Conservation (phyloP, 371 early-diverging fungal species). For the Mortierella sp. region DNA sequence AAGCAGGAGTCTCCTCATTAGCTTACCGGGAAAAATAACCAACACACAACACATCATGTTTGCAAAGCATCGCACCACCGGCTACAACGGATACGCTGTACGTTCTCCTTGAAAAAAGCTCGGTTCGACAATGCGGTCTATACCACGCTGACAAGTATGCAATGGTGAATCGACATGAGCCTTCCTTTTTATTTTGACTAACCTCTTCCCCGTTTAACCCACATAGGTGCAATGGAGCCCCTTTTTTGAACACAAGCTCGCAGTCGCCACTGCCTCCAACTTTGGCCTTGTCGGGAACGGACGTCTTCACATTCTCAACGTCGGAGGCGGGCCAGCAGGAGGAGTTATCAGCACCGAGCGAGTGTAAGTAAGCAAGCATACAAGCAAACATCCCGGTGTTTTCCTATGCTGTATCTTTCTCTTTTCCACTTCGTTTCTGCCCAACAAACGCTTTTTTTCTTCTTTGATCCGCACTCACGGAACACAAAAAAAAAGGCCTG, state of each 20-base stretch:
- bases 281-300: slow-evolving; percentile 98
- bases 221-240: slow-evolving; percentile 90
- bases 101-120: neutral
- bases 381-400: neutral
- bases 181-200: neutral
- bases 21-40: neutral
- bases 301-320: slow-evolving; percentile 77
- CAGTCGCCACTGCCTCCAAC: slow-evolving; percentile 92
- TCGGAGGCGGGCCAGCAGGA: slow-evolving; percentile 65
- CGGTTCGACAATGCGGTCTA: neutral
- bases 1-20: neutral
- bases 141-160: neutral
- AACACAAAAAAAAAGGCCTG: neutral
- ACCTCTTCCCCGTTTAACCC: neutral
- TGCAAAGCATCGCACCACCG: slow-evolving; percentile 71
- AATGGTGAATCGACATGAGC: neutral
- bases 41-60: slow-evolving; percentile 56
- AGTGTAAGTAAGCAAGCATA: slow-evolving; percentile 65
- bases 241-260: slow-evolving; percentile 90
- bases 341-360: slow-evolving; percentile 67
- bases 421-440: neutral
- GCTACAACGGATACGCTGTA: slow-evolving; percentile 78
- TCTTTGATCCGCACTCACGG: slow-evolving; percentile 1
- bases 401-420: neutral
- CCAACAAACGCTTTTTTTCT: slow-evolving; percentile 5